Base-by-base conservation (phyloP, 1,284 basidiomycete species). In the Ceratobasidium sp. region DNA sequence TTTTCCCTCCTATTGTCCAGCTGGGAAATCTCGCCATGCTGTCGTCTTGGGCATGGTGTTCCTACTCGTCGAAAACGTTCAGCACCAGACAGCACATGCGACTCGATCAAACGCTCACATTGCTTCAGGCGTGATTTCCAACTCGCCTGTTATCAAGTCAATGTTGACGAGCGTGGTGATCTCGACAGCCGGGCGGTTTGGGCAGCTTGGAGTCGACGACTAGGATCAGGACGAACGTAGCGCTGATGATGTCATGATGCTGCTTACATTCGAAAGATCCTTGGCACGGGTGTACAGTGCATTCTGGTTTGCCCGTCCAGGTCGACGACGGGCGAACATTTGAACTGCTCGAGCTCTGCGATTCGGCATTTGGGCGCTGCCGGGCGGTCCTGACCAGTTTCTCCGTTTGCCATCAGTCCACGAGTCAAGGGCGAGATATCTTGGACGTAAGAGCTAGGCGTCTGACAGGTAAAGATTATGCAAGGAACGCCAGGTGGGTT, bases 281-380 rank as follows among this genome's bases (percentile, higher is more conserved):
- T 60, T 8, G 46, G 67, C 6, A 73, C 44, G 28, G 72, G 72
- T 25, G 23, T 49, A 38, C 72, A 73, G 36, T 60, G 36, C 36
- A 70, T 51, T 25, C 64, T 38, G 4, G 67, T 40, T 2, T 46
- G 42, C 33, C 67, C 67, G 18, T 60, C 33, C 5, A 51, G 18
- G 12, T 60, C 51, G 8, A 70, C 67, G 7, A 58, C 48, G 21
- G 66, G 72, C 38, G 54, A 40, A 46, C 72, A 73, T 46, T 73
- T 60, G 66, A 69, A 73, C 49, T 73, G 72, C 33, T 69, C 58
- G 5, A 73, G 33, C 46, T 73, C 72, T n/a, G 72, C 72, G 42
- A 73, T 60, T 36, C 63, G 54, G 28, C 72, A 73, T 40, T 58
- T 59, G 25, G 67, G n/a, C 51, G 51, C 21, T 21, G 9, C 56